These are phyloP conservation scores for Sicyos edulis DNA, from an alignment of 306 rosid genomes.

Conservation along the genomic window DNA sequence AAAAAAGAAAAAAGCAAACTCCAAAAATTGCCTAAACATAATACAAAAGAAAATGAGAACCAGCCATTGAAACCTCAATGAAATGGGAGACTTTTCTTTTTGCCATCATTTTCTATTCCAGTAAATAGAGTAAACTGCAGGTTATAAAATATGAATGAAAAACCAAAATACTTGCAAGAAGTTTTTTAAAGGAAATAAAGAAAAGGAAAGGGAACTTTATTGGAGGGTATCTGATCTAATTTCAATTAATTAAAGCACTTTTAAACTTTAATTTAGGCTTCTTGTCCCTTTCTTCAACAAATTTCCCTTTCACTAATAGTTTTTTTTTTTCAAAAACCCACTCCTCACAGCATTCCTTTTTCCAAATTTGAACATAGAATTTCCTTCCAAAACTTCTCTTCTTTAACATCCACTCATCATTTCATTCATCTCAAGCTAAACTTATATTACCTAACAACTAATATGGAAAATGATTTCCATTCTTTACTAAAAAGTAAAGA, in stretches of 20 bases:
- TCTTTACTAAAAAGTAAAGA: background rate
- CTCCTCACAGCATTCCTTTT: background rate
- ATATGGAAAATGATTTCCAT: background rate
- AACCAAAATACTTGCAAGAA: background rate
- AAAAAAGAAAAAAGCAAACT: background rate
- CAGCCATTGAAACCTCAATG: background rate
- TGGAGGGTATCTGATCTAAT: background rate
- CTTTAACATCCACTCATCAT: background rate
- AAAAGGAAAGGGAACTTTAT: background rate
- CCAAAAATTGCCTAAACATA: background rate
- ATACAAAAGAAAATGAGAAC: background rate
- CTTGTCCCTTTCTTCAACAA: background rate
- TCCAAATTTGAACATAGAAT: constrained; percentile 11
- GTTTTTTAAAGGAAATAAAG: background rate
- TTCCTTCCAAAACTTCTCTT: background rate
- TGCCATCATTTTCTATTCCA: constrained; percentile 1
- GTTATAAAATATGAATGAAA: background rate
- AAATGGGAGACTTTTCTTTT: background rate
- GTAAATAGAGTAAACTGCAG: background rate
- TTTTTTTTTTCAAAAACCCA: background rate
- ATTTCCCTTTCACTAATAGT: background rate
- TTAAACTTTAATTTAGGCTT: background rate
- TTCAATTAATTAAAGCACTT: background rate
- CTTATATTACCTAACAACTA: background rate
- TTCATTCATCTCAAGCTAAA: background rate